Evolutionary conservation across 1,139 yeast species (phyloP).

Genomic region (Debaryomyces robertsiae): DNA sequence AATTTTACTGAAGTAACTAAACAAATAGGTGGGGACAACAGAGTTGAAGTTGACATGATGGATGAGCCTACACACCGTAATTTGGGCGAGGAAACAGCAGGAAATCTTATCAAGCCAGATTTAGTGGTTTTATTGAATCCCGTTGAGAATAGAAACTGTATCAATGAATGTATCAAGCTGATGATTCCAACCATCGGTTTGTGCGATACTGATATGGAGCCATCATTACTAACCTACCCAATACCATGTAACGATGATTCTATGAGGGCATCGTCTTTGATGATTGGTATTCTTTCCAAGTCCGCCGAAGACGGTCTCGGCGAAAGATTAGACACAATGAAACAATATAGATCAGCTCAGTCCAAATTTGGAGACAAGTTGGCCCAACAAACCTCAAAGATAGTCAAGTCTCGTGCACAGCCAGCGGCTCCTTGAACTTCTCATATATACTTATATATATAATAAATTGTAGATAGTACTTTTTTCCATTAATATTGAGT

Average conservation of each 20-base stretch:
- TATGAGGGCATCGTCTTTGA: constrained; percentile 74
- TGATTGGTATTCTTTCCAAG: constrained; percentile 79
- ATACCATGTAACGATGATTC: constrained; percentile 97
- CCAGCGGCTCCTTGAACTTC: constrained; percentile 7
- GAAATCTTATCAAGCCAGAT: constrained; percentile 75
- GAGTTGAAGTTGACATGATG: constrained; percentile 42
- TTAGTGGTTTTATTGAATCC: constrained; percentile 86
- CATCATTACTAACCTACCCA: constrained; percentile 86
- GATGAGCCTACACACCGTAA: constrained; percentile 57
- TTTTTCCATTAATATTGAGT: constrained; percentile 6
- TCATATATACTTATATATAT: constrained; percentile 3
- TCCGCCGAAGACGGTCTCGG: constrained; percentile 81
- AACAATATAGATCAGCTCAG: constrained; percentile 25
- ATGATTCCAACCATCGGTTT: constrained; percentile 93
- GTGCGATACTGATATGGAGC: constrained; percentile 92
- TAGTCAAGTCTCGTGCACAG: constrained; percentile 6
- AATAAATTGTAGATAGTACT: constrained; percentile 10
- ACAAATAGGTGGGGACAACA: constrained; percentile 70
- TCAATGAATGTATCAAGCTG: constrained; percentile 78
- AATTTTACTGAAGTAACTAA: constrained; percentile 76
- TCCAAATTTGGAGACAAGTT: constrained; percentile 7
- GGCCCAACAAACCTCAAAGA: constrained; percentile 8
- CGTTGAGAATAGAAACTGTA: constrained; percentile 78
- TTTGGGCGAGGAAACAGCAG: constrained; percentile 47
- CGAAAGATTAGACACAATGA: constrained; percentile 50